These are phyloP conservation scores for Xylaria cubensis DNA, from an alignment of 495 filamentous ascomycete species.

Conservation along the genomic window DNA sequence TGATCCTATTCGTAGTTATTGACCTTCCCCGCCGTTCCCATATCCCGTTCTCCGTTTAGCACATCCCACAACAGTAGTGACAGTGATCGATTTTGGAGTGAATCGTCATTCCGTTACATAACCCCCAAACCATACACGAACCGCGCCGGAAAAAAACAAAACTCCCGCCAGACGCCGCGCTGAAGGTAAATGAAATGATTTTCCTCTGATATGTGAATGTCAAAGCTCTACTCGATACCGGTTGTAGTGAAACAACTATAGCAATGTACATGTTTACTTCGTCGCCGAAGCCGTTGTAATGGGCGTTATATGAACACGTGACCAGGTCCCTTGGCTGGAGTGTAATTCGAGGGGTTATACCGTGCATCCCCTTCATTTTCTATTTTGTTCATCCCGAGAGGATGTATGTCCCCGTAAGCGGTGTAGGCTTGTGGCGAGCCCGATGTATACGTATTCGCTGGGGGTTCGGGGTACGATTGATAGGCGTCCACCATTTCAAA, in stretches of 20 bases:
- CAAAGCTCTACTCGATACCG: constrained; percentile 3
- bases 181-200: constrained; percentile 21
- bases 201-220: constrained; percentile 13
- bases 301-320: constrained; percentile 38
- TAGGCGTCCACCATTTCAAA: constrained; percentile 51
- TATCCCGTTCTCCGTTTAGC: background rate
- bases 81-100: background rate
- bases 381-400: constrained; percentile 56
- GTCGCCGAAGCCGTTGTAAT: constrained; percentile 7
- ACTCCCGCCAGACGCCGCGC: constrained; percentile 28
- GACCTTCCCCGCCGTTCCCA: background rate
- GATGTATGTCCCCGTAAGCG: constrained; percentile 48
- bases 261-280: constrained; percentile 21
- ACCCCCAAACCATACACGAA: constrained; percentile 18
- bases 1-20: background rate
- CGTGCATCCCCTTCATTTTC: constrained; percentile 38
- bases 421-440: constrained; percentile 33
- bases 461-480: constrained; percentile 29
- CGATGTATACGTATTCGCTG: constrained; percentile 28
- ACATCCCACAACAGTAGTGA: constrained; percentile 8
- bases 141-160: constrained; percentile 4
- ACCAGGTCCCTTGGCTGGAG: constrained; percentile 30
- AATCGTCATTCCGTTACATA: constrained; percentile 18
- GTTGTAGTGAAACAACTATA: constrained; percentile 3
- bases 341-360: constrained; percentile 35